Evolutionary conservation across 2,329 filamentous ascomycete species (phyloP), one percentile per base, ranked within the genome.

Genomic region (Alternaria brassicae): DNA sequence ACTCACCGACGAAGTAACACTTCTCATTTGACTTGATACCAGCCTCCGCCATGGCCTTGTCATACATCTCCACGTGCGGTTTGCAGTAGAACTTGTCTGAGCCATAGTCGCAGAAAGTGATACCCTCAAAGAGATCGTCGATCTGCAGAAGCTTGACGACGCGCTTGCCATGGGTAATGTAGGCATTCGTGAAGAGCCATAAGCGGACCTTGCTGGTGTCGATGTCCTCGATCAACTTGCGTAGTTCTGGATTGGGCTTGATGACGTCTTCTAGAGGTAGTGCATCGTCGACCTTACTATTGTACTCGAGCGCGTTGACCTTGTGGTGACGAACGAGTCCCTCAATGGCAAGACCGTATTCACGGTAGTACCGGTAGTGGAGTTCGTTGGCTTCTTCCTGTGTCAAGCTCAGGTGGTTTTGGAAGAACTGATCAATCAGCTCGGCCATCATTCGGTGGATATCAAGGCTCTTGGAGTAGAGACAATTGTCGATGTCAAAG

Each of bases 401-500:
- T 1, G 86, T 84, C 2, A 98, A 82, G 21, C 88, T 86, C 4
- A 98, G 86, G 76, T 97, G 92, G 53, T 79, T 81, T 64, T 84
- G 77, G 70, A 89, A 88, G 75, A 87, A 89, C 56, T 82, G 75
- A 73, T 89, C 85, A 73, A 98, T 99, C 62, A 97, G 83, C 53
- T 88, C 84, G 32, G 89, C 88, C 95, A 99, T 98, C 73, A 91
- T 84, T 73, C 96, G 89, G 73, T 96, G 91, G 44, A 99, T 92
- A 69, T 90, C 91, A 67, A 88, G 88, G 75, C 91, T 93, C 79
- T 90, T 93, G 0, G 93, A 88, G 73, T 97, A 98, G 56, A 98
- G 86, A 80, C 96, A 99, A 75, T 99, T 99, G 83, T 99, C 95
- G 74, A 99, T 98, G 76, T 99, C 95, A 75, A 97, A 98, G 78